These are phyloP conservation scores for Fistulinella staudtii DNA, from an alignment of 1,284 basidiomycete species.

Conservation along the genomic window DNA sequence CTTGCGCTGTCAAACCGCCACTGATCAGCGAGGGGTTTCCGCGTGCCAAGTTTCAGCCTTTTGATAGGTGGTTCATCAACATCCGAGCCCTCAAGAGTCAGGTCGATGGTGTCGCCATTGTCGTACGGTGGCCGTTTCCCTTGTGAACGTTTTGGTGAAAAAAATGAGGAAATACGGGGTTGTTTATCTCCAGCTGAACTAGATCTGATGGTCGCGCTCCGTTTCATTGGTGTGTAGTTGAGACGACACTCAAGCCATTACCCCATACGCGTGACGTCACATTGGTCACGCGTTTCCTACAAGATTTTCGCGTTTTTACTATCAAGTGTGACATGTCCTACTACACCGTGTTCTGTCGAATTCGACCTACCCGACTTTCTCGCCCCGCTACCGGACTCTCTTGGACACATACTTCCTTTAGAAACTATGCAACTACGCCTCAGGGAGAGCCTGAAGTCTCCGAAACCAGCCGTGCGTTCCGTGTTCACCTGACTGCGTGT, in stretches of 20 bases:
- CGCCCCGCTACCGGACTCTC: neutral
- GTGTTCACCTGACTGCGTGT: neutral
- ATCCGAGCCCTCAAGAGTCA: conserved; percentile 44
- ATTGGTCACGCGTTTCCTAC: conserved; percentile 24
- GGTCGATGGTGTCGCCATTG: conserved; percentile 47
- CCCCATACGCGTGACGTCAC: conserved; percentile 23
- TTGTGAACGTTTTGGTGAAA: conserved; percentile 36
- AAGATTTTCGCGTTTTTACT: conserved; percentile 5
- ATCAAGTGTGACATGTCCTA: conserved; percentile 13
- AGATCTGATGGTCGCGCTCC: conserved; percentile 6
- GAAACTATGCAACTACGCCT: conserved; percentile 16
- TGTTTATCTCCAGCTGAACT: conserved; percentile 29
- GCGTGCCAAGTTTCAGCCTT: conserved; percentile 28
- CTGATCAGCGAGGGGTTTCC: conserved; percentile 23
- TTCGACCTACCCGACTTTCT: conserved; percentile 3
- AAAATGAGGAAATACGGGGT: conserved; percentile 55
- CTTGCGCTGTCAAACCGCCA: conserved; percentile 36
- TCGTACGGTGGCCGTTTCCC: too few relatives aligned
- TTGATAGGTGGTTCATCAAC: conserved; percentile 38
- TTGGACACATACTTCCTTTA: neutral
- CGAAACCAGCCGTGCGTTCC: conserved; percentile 53
- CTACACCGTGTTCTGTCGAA: conserved; percentile 3
- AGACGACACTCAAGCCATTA: neutral
- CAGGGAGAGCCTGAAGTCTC: conserved; percentile 44
- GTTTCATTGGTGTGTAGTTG: conserved; percentile 19